A percentile compares a stretch with the other conserved stretches of the same genome.
These are phyloP conservation scores for Colletotrichum salicis DNA, from an alignment of 2,329 filamentous ascomycete species.

Conservation along the genomic window DNA sequence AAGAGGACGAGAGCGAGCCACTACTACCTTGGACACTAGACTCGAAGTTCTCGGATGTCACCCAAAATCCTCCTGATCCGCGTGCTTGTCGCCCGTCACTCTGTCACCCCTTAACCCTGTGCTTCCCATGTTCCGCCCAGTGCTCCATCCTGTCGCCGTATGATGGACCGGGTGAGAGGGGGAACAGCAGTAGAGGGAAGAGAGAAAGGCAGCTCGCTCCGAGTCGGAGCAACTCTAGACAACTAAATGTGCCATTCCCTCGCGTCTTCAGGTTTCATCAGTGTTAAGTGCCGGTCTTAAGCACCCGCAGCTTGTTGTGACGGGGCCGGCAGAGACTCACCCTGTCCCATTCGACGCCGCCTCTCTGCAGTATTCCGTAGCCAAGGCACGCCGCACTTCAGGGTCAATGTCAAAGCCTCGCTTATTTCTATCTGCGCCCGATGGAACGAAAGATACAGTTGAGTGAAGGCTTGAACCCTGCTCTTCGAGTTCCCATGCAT, in stretches of 20 bases:
- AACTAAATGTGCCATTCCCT: slow-evolving; percentile 11
- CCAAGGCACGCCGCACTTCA: not conserved
- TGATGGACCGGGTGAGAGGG: not conserved
- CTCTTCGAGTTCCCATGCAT: not conserved
- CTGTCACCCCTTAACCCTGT: slow-evolving; percentile 1
- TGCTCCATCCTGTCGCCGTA: not conserved
- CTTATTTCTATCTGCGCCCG: not conserved
- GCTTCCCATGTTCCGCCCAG: not conserved
- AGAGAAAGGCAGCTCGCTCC: not conserved
- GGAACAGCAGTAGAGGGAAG: not conserved
- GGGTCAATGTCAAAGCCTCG: not conserved
- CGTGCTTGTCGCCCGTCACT: not conserved
- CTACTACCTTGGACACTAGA: not conserved
- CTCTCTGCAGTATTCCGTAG: not conserved
- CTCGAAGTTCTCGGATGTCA: slow-evolving; percentile 10
- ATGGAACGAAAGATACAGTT: not conserved
- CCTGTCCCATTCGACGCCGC: not conserved
- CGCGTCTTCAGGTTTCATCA: slow-evolving; percentile 19
- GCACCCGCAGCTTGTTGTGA: slow-evolving; percentile 11
- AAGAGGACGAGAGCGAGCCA: not conserved
- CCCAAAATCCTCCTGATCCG: slow-evolving; percentile 6
- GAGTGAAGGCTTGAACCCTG: slow-evolving; percentile 7
- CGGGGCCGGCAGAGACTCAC: not conserved
- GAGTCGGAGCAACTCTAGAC: not conserved
- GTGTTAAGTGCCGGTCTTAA: slow-evolving; percentile 18